Base-by-base conservation (phyloP, 208 protist species). In the Vickermania spadyakhi region DNA sequence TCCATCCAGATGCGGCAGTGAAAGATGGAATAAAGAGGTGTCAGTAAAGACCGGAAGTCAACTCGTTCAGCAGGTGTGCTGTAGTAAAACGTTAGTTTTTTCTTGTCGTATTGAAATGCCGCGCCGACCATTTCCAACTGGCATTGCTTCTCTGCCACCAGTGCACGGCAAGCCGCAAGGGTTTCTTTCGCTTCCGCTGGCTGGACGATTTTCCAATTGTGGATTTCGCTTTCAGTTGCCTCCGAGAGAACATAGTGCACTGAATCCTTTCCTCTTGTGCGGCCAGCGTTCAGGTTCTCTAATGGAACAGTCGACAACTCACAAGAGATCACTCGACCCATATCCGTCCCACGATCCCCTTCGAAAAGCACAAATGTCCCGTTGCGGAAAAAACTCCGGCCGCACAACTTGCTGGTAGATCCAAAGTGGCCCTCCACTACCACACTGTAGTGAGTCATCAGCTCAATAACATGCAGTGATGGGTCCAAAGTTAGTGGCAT, bases 61-160 rank as follows among this genome's bases (percentile, higher is more conserved):
- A 90, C 80, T 51, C 81, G 78, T 13, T 66, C 75, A 28, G 63
- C 52, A n/a, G 36, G 36, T 61, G 79, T 87, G 55, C 81, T 74
- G 68, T 96, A 93, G 56, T 83, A 81, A 63, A 94, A 90, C 42
- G 82, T 94, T 27, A 94, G 66, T 71, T 96, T 94, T 30, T 89
- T 68, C 41, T 70, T 76, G 64, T 94, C 85, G 73, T 89, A 93
- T 73, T 94, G 86, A 56, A 89, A 94, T n/a, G 76, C 80, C n/a
- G 86, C 86, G 1, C 57, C 75, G 0, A 85, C 71, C 22, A 94
- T 67, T 30, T 45, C 64, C 62, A 93, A 77, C 7, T 72, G 79
- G 28, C 93, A 70, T 1, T 67, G 52, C 18, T 84, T 66, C 28
- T 77, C 60, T 29, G 60, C 60, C 11, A 73, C 84, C 0, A 72